A percentile compares a stretch with the other conserved stretches of the same genome.
phyloP scores from a whole-genome alignment of 306 rosid species.

The Purshia tridentata region DNA sequence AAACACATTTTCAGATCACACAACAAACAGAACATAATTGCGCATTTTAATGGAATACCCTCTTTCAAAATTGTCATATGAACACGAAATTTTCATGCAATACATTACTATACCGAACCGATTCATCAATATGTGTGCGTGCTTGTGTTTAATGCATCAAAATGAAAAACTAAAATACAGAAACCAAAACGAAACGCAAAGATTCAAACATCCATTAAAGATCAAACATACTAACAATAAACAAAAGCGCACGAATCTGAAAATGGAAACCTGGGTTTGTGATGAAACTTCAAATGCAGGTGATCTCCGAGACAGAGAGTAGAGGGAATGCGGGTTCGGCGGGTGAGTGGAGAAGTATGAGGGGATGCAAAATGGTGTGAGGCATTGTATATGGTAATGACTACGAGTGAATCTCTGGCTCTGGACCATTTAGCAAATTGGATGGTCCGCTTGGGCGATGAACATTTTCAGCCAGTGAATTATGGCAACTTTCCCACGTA shows the following conservation, averaged over 20 bases:
- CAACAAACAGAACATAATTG: neutral
- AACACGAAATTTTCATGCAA: neutral
- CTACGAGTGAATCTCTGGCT: slow-evolving; percentile 15
- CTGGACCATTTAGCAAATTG: slow-evolving; percentile 6
- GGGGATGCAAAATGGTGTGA: slow-evolving; percentile 3
- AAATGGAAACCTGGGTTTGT: slow-evolving; percentile 16
- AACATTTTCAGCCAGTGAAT: slow-evolving; percentile 13
- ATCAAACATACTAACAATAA: too few relatives aligned
- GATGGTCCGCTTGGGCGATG: slow-evolving; percentile 18
- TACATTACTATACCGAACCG: neutral
- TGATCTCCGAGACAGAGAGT: neutral
- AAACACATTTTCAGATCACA: neutral
- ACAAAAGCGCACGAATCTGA: neutral
- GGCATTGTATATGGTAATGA: slow-evolving; percentile 9
- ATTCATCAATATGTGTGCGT: neutral
- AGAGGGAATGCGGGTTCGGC: slow-evolving; percentile 15
- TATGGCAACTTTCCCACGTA: slow-evolving; percentile 32
- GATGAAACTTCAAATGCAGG: slow-evolving; percentile 13
- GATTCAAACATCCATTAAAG: neutral
- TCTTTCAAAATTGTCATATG: neutral
- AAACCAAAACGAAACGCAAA: neutral
- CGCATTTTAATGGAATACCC: neutral
- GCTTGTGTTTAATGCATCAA: neutral
- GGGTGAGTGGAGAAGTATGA: neutral
- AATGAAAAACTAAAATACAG: neutral